Evolutionary conservation across 441 rosid species (phyloP), one percentile per base, ranked within the genome.

Genomic region (Macaranga tanarius): DNA sequence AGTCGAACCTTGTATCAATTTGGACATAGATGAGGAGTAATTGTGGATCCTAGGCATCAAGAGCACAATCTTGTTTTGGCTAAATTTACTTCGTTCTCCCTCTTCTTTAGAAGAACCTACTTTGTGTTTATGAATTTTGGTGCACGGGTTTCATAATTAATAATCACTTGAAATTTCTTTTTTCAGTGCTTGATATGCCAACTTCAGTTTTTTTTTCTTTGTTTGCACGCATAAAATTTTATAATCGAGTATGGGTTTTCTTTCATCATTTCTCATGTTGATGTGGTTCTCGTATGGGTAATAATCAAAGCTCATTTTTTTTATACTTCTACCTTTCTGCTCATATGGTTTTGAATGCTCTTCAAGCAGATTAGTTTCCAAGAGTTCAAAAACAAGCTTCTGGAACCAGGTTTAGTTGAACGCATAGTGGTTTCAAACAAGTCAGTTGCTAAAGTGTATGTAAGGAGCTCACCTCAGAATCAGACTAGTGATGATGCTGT

Each of bases 331-430:
- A 34, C 6, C 7, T 20, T 52, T 68, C 10, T 70, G 34, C 26
- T 62, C 25, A 25, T 17, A 3, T 64, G 17, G 42, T 50, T 61
- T 54, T 56, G 19, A n/a, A 58, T 59, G 57, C 57, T 77, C 3
- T 74, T 19, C 28, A 75, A 23, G 70, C 89, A 87, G 88, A 85
- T 90, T 72, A 87, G 96, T 71, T 90, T 88, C 82, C 93, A 90
- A 74, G 93, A 90, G 69, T 90, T 90, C 79, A 88, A 87, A 76
- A 87, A 86, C 84, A 84, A 85, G 86, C 85, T 88, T 61, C 85
- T 88, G 62, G 91, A 87, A 78, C 90, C 88, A 16, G 91, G 89
- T 69, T 62, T 86, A 70, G 93, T 87, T 61, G 96, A 88, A 70
- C 85, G 73, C 59, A 84, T 90, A 23, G 89, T 88, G 69, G 85